phyloP scores from a whole-genome alignment of 352 stramenopile genomes.

The Globisporangium sylvaticum region DNA sequence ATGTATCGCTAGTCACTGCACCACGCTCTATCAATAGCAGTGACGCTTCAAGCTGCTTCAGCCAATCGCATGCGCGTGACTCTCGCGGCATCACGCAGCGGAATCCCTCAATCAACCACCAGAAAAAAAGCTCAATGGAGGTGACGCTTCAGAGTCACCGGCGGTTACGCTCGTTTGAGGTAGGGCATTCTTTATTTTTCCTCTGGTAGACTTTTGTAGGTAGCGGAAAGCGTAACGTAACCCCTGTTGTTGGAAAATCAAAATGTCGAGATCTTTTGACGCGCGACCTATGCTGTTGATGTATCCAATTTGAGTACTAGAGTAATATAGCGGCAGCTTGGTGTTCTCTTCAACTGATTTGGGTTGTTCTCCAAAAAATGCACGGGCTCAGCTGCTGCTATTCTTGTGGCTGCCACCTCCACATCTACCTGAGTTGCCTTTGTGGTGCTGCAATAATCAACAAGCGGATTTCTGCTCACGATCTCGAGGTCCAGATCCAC shows the following conservation, averaged over 20 bases:
- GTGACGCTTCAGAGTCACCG: background rate
- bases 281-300: background rate
- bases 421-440: background rate
- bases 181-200: background rate
- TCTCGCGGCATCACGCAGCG: background rate
- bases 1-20: background rate
- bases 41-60: background rate
- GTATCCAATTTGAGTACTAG: no score
- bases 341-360: background rate
- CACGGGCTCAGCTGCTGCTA: background rate
- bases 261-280: background rate
- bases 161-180: background rate
- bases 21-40: slow-evolving; percentile 6
- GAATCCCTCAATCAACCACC: background rate
- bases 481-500: background rate
- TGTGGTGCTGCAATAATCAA: background rate
- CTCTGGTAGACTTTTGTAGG: background rate
- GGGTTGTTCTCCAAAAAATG: background rate
- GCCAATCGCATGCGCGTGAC: slow-evolving; percentile 14
- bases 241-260: background rate
- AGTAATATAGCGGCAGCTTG: background rate
- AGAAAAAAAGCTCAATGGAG: background rate
- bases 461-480: background rate
- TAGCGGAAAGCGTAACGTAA: background rate
- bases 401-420: background rate